Base-by-base conservation (phyloP, 805 yeast species). In the Dipodascus geniculatus region DNA sequence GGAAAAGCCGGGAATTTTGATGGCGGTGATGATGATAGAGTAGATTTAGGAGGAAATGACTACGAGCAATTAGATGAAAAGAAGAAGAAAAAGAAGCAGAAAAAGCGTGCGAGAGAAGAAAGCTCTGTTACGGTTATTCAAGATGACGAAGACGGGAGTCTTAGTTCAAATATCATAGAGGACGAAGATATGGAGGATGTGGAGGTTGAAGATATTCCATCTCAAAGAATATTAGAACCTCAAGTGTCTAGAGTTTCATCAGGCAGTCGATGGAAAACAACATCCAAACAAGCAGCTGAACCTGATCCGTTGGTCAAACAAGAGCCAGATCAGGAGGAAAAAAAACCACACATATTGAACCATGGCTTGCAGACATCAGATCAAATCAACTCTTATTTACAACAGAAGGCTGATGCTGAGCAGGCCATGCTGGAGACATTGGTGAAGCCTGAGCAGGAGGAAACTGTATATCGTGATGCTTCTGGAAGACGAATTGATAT, bases 381-480 rank as follows among this genome's bases (percentile, higher is more conserved):
- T 3, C 68, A 74, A 51, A 71, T 77, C 4, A 68, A 69, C 19
- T 57, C 57, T 4, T 75, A 74, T 49, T 62, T 71, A 2, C 65
- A 64, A 38, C 61, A 51, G 1, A 72, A 72, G 51, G 68, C 64
- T 38, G 57, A 55, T 16, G 54, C 50, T 17, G 68, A 64, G n/a
- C 31, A 22, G 6, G 49, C 87, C 87, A 23, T 69, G 74, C 22
- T 72, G 65, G 24, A 31, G 23, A 11, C 51, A 3, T n/a, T 38
- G 20, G 44, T n/a, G 4, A 14, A 17, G 14, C 44, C 44, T 3
- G 44, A 38, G 44, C 44, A 38, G 14, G 44, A 38, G 19, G 60
- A 67, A 47, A 82, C 87, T 0, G 70, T 82, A 1, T 78, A 78
- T 59, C 75, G 93, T 71, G 91, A 85, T 62, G 68, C 76, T 1